These are phyloP conservation scores for Tubosaeta sp. DNA, from an alignment of 768 basidiomycete genomes.

Conservation along the genomic window DNA sequence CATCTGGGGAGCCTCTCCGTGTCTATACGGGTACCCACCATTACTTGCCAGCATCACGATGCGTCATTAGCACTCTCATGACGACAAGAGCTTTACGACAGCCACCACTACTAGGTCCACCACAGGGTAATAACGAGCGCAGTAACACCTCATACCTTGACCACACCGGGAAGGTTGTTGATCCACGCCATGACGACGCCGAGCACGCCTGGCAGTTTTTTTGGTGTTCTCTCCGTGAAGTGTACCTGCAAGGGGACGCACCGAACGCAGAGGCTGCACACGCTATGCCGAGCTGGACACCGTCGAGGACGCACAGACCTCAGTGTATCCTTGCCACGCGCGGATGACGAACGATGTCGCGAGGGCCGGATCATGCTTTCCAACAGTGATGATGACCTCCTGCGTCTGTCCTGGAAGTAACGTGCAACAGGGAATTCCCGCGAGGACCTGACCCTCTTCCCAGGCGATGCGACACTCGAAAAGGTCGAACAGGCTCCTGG, in stretches of 20 bases:
- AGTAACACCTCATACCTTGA: no score
- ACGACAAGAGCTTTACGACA: no score
- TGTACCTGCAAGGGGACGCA: conserved; percentile 10
- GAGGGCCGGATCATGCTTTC: conserved; percentile 15
- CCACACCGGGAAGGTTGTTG: conserved; percentile 26
- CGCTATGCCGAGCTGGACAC: conserved; percentile 26
- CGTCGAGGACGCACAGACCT: conserved; percentile 19
- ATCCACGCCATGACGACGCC: conserved; percentile 23
- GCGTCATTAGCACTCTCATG: no score
- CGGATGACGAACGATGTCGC: conserved; percentile 25
- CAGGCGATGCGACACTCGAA: conserved; percentile 76
- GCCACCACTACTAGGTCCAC: no score
- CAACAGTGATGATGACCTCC: no score
- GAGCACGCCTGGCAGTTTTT: conserved; percentile 12
- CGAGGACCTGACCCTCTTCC: conserved; percentile 91
- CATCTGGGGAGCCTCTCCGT: no score
- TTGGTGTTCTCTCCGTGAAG: not conserved
- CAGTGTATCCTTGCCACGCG: conserved; percentile 18
- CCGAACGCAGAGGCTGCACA: conserved; percentile 25
- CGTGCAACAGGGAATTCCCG: conserved; percentile 54
- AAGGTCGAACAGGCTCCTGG: conserved; percentile 62
- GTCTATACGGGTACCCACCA: no score
- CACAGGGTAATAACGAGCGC: no score
- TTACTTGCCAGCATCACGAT: no score
- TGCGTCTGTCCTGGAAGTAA: conserved; percentile 60